phyloP scores from a whole-genome alignment of 805 yeast species.

The Barnettozyma sp. region DNA sequence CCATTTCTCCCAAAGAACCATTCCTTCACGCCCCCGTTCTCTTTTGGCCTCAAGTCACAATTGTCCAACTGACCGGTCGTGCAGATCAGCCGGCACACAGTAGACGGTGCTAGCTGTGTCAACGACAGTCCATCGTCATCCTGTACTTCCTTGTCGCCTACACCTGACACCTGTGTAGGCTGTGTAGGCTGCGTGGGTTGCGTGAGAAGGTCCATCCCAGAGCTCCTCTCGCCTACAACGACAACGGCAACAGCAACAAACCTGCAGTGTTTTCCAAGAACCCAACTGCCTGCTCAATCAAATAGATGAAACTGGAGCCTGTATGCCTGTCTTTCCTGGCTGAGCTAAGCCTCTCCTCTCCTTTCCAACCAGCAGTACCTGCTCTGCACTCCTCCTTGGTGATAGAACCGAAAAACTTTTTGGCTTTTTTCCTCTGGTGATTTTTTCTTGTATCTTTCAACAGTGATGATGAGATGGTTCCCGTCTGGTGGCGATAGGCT shows the following conservation, averaged over 20 bases:
- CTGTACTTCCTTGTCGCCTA: conserved; percentile 32
- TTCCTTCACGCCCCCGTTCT: conserved; percentile 29
- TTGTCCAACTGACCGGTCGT: conserved; percentile 48
- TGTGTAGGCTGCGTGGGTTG: conserved; percentile 40
- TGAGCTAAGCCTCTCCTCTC: too few relatives aligned
- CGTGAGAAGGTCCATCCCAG: conserved; percentile 28
- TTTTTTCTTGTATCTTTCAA: too few relatives aligned
- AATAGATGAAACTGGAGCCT: too few relatives aligned
- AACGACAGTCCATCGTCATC: conserved; percentile 25
- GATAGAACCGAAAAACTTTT: too few relatives aligned
- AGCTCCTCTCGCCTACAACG: not conserved
- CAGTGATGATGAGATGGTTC: too few relatives aligned
- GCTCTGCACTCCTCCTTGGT: too few relatives aligned
- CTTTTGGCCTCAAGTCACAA: conserved; percentile 37
- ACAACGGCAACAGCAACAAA: not conserved
- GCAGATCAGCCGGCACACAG: conserved; percentile 53
- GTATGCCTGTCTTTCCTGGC: too few relatives aligned
- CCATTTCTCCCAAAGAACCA: conserved; percentile 77
- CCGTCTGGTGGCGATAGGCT: too few relatives aligned
- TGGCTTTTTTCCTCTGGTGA: too few relatives aligned
- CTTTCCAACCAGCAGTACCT: too few relatives aligned
- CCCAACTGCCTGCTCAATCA: not conserved
- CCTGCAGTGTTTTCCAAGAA: not conserved
- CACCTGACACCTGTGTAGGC: conserved; percentile 35
- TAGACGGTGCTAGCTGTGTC: conserved; percentile 32